Evolutionary conservation across 2,329 filamentous ascomycete species (phyloP).

Genomic region (Aspergillus ustus): DNA sequence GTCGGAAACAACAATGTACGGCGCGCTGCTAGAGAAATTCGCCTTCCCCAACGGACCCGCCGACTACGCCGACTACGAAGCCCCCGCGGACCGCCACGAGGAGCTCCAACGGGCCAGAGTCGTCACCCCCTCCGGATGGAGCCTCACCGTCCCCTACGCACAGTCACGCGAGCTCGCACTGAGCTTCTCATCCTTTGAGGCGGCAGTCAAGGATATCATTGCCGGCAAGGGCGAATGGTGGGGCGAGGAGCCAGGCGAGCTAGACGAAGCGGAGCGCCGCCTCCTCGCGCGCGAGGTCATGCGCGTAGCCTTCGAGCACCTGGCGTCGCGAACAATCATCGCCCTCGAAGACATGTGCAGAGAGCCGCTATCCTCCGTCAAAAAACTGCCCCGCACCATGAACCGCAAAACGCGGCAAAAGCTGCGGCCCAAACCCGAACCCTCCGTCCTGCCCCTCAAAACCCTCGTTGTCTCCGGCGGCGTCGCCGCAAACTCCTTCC

Average conservation of each 20-base stretch:
- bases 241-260: conserved; percentile 42
- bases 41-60: conserved; percentile 63
- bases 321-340: conserved; percentile 74
- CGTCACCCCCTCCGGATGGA: conserved; percentile 66
- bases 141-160: conserved; percentile 68
- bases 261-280: conserved; percentile 65
- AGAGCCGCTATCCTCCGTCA: no score
- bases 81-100: conserved; percentile 62
- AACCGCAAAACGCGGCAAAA: conserved; percentile 10
- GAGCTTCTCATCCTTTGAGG: conserved; percentile 75
- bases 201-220: conserved; percentile 65
- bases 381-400: no score
- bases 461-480: conserved; percentile 86
- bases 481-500: conserved; percentile 82
- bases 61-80: conserved; percentile 56
- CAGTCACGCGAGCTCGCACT: conserved; percentile 65
- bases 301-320: conserved; percentile 83
- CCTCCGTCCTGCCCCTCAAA: conserved; percentile 40
- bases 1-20: conserved; percentile 75
- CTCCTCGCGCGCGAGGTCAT: conserved; percentile 74
- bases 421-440: background rate
- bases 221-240: conserved; percentile 37
- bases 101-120: conserved; percentile 56
- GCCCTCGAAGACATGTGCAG: no score
- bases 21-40: conserved; percentile 75